Base-by-base conservation (phyloP, 192 early-diverging fungal species). In the Gorgonomyces haynaldii region DNA sequence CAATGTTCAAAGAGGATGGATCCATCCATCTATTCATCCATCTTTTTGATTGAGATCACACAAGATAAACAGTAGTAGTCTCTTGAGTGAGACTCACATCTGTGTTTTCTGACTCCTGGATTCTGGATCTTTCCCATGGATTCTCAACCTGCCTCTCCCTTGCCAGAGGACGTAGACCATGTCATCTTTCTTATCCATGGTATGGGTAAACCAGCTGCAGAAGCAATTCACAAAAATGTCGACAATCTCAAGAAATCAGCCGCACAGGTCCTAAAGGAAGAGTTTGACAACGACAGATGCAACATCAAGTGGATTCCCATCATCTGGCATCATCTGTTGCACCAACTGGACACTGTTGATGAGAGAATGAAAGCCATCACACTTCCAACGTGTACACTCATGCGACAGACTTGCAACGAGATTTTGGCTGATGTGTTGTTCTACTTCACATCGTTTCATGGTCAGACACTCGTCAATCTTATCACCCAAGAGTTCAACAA, bases 401-500 rank as follows among this genome's bases (percentile, higher is more conserved):
- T 71, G 2, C 56, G 69, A 8, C 37, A 47, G n/a, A 63, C 66
- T 50, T 59, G 60, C 58, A 72, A 72, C 39, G 65, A 72, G 37
- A 65, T 63, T 29, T 50, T 72, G 0, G 59, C 65, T 17, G 70
- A 72, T 45, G 70, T 67, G 4, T 39, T 72, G 1, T 72, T 57
- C 56, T 72, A 60, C 48, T 72, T 67, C 41, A 49, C 44, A 12
- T 53, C 54, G n/a, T 67, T 59, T 50, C 65, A 72, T 52, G 70
- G 70, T 9, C 39, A 45, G 13, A 51, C 52, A 28, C 34, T 65
- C n/a, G 10, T 58, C 12, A 25, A 32, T 16, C 45, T 52, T 34
- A 54, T 69, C 22, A 53, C 62, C 23, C 15, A 53, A 22, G 38
- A 45, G n/a, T 27, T 71, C 20, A 71, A 71, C 44, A 19, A 58